These are phyloP conservation scores for Wickerhamomyces bisporus DNA, from an alignment of 805 yeast species.

Conservation along the genomic window DNA sequence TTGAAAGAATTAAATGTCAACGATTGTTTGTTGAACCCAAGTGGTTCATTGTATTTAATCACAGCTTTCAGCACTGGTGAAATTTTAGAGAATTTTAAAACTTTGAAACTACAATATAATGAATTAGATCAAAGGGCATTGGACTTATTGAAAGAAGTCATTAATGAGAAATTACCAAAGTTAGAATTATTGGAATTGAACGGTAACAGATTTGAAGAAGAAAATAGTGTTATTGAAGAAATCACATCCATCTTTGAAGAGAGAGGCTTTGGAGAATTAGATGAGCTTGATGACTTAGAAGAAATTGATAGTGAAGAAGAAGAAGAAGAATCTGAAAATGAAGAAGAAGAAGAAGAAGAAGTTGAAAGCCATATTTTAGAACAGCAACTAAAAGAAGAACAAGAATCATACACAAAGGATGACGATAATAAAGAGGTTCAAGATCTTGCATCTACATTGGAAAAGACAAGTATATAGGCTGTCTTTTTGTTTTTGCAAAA, in stretches of 20 bases:
- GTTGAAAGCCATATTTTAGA: slow-evolving; percentile 38
- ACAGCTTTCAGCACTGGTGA: slow-evolving; percentile 41
- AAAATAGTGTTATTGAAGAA: slow-evolving; percentile 59
- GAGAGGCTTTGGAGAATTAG: slow-evolving; percentile 77
- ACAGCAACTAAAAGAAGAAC: slow-evolving; percentile 35
- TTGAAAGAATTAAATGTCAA: slow-evolving; percentile 78
- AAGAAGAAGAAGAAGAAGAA: slow-evolving; percentile 37
- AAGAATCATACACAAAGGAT: slow-evolving; percentile 37
- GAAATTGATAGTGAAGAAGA: slow-evolving; percentile 65
- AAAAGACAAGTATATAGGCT: slow-evolving; percentile 45
- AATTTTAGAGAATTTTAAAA: slow-evolving; percentile 39
- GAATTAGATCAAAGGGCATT: slow-evolving; percentile 72
- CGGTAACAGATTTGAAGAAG: slow-evolving; percentile 92
- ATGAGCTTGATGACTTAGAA: slow-evolving; percentile 93
- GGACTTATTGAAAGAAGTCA: slow-evolving; percentile 48
- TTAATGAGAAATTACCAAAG: slow-evolving; percentile 50
- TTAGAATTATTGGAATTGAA: slow-evolving; percentile 74
- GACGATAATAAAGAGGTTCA: slow-evolving; percentile 44
- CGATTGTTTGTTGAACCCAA: slow-evolving; percentile 79
- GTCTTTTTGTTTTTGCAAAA: too few relatives aligned
- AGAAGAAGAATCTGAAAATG: slow-evolving; percentile 36
- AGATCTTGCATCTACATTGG: slow-evolving; percentile 53
- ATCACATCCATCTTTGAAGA: slow-evolving; percentile 60
- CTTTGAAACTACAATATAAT: slow-evolving; percentile 78
- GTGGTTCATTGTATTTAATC: slow-evolving; percentile 60